Percentiles rank a stretch among this genome's conserved stretches.
Evolutionary conservation across 2,329 filamentous ascomycete species (phyloP).

Genomic region (Huntiella savannae): DNA sequence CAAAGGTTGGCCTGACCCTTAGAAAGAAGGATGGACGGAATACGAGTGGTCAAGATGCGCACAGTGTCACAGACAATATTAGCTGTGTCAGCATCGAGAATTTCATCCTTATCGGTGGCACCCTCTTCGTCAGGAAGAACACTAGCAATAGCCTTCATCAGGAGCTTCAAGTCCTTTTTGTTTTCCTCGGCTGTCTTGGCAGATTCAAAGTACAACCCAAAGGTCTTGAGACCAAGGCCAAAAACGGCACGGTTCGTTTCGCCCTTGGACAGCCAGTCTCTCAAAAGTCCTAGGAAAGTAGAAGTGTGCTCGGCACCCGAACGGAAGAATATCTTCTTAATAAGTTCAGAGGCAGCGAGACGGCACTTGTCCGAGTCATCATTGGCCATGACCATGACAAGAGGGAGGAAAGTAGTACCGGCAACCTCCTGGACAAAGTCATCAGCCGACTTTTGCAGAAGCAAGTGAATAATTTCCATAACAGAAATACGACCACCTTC

Average conservation of each 20-base stretch:
- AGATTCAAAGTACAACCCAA: slow-evolving; percentile 64
- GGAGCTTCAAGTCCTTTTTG: slow-evolving; percentile 46
- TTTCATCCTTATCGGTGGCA: slow-evolving; percentile 17
- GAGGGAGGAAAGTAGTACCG: slow-evolving; percentile 63
- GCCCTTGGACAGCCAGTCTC: slow-evolving; percentile 54
- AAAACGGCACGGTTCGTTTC: slow-evolving; percentile 52
- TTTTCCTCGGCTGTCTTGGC: slow-evolving; percentile 38
- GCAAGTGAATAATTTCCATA: slow-evolving; percentile 72
- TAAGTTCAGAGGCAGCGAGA: slow-evolving; percentile 57
- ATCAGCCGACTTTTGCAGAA: slow-evolving; percentile 70
- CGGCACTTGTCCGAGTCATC: slow-evolving; percentile 77
- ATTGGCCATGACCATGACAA: slow-evolving; percentile 72
- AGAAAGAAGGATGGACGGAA: slow-evolving; percentile 45
- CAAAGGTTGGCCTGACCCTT: slow-evolving; percentile 46
- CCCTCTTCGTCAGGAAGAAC: slow-evolving; percentile 34
- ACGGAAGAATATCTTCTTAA: slow-evolving; percentile 64
- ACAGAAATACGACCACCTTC: slow-evolving; percentile 79
- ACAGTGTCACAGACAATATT: slow-evolving; percentile 55
- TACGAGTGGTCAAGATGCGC: slow-evolving; percentile 45
- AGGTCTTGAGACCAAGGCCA: slow-evolving; percentile 59
- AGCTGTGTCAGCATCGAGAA: slow-evolving; percentile 47
- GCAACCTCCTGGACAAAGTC: slow-evolving; percentile 69
- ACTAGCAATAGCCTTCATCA: slow-evolving; percentile 35
- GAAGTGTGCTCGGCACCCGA: slow-evolving; percentile 54
- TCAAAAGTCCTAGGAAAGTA: slow-evolving; percentile 51